Evolutionary conservation across 1,284 basidiomycete genomes (phyloP).

Genomic region (Cryptococcus sp.): DNA sequence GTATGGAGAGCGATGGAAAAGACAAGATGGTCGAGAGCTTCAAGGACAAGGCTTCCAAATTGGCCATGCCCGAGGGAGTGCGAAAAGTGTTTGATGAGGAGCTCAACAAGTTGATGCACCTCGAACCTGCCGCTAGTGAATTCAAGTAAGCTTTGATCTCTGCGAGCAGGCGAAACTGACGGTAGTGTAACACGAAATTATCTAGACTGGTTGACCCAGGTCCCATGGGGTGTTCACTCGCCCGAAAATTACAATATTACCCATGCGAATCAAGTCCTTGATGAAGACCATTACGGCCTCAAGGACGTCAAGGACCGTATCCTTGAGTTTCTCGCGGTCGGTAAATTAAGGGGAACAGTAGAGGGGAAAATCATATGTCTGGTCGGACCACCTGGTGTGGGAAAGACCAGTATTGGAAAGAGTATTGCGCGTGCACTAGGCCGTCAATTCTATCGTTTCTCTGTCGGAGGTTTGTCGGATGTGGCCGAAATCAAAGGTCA

Average conservation of each 20-base stretch:
- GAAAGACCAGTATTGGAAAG: conserved; percentile 92
- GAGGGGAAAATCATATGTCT: conserved; percentile 98
- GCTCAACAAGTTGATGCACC: conserved; percentile 80
- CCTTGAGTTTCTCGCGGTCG: conserved; percentile 95
- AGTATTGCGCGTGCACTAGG: conserved; percentile 53
- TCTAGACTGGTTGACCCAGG: conserved; percentile 91
- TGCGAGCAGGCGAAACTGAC: neutral
- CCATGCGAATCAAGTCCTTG: conserved; percentile 78
- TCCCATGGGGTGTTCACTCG: conserved; percentile 96
- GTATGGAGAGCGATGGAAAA: conserved; percentile 88
- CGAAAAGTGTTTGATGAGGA: conserved; percentile 97
- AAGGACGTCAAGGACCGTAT: conserved; percentile 96
- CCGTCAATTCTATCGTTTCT: conserved; percentile 59
- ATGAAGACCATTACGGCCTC: conserved; percentile 95
- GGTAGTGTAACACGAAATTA: conserved; percentile 87
- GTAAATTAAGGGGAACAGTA: conserved; percentile 93
- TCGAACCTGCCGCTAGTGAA: conserved; percentile 91
- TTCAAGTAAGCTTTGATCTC: conserved; percentile 57
- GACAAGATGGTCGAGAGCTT: conserved; percentile 97
- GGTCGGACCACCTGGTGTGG: conserved; percentile 94
- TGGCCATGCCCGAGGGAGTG: conserved; percentile 91
- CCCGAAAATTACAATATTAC: conserved; percentile 87
- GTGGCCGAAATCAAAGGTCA: conserved; percentile 99
- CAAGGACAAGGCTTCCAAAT: conserved; percentile 74
- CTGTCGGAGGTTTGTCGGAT: conserved; percentile 92